Evolutionary conservation across 441 rosid genomes (phyloP).

Genomic region (Aleurites moluccanus): DNA sequence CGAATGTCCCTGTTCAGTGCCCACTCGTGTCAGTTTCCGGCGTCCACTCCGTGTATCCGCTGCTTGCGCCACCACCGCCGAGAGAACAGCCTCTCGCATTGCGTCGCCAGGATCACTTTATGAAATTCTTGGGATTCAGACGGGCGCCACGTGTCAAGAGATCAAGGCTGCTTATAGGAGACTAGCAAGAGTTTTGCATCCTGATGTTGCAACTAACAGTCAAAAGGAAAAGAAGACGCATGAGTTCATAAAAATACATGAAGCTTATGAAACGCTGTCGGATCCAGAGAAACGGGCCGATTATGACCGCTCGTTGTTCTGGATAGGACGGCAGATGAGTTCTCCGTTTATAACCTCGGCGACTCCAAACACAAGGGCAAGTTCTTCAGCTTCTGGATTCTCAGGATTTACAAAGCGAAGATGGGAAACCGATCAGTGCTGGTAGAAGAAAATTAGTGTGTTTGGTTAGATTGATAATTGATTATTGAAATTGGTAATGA

Average conservation of each 20-base stretch:
- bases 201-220: conserved; percentile 45
- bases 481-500: background rate
- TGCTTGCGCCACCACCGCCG: conserved; percentile 41
- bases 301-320: conserved; percentile 30
- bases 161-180: conserved; percentile 66
- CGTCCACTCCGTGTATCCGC: conserved; percentile 38
- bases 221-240: conserved; percentile 19
- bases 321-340: conserved; percentile 22
- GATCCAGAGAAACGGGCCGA: conserved; percentile 33
- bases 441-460: conserved; percentile 31
- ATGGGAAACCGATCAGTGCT: conserved; percentile 72
- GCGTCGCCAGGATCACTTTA: conserved; percentile 41
- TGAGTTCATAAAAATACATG: conserved; percentile 37
- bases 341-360: conserved; percentile 30
- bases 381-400: conserved; percentile 28
- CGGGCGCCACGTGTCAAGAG: conserved; percentile 56
- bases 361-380: conserved; percentile 3
- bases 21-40: conserved; percentile 36
- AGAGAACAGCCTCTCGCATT: conserved; percentile 26
- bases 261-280: conserved; percentile 35
- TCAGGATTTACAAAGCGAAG: conserved; percentile 22
- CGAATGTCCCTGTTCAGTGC: background rate
- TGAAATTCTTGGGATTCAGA: conserved; percentile 52
- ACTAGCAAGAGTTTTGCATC: conserved; percentile 60
- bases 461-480: background rate